A percentile compares a stretch with the other conserved stretches of the same genome.
Conservation (phyloP, 2,329 filamentous ascomycete genomes). For the Nothophaeocryptopus gaeumannii region DNA sequence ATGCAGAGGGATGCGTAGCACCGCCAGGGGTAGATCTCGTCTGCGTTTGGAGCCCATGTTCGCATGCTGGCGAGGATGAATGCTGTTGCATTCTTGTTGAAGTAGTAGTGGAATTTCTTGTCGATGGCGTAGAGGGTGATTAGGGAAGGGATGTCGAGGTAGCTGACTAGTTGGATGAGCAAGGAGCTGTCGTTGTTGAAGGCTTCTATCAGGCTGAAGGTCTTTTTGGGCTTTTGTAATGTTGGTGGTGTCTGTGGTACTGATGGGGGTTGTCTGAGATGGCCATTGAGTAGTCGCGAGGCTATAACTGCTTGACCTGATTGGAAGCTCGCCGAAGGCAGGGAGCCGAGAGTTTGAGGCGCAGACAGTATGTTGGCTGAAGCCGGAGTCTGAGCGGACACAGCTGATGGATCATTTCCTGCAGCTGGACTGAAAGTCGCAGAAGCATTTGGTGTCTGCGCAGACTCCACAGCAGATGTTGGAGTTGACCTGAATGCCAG, state of each 20-base stretch:
- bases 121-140: conserved; percentile 64
- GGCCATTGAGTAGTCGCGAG: not conserved
- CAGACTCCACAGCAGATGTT: too few relatives aligned
- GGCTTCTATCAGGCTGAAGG: conserved; percentile 36
- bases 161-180: conserved; percentile 53
- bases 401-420: not conserved
- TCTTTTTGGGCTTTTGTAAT: conserved; percentile 4
- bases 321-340: conserved; percentile 1
- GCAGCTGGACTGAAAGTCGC: too few relatives aligned
- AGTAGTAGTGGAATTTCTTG: conserved; percentile 58
- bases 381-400: not conserved
- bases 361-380: not conserved
- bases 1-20: conserved; percentile 59
- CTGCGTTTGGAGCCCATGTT: conserved; percentile 55
- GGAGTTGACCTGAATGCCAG: too few relatives aligned
- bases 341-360: not conserved
- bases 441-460: too few relatives aligned
- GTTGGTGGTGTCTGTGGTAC: not conserved
- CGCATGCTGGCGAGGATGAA: conserved; percentile 57
- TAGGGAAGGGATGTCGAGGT: conserved; percentile 56
- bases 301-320: not conserved
- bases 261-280: not conserved
- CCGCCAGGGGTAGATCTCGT: conserved; percentile 59
- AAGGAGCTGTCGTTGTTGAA: conserved; percentile 48
- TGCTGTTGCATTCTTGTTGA: conserved; percentile 59